Base-by-base conservation (phyloP, 257 asterid genomes). In the Craterostigma plantagineum region DNA sequence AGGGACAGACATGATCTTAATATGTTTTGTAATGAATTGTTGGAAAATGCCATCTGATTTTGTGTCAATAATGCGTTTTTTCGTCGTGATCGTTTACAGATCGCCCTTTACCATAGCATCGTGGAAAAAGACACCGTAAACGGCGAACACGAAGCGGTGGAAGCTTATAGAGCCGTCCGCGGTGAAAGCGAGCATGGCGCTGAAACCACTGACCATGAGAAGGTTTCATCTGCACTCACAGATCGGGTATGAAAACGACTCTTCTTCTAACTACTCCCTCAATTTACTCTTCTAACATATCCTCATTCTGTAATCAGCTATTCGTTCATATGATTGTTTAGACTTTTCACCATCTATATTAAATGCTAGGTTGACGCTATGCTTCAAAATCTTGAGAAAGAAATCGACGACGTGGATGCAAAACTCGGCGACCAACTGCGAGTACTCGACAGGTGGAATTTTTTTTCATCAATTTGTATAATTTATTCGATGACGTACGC, bases 371-470 rank as follows among this genome's bases (percentile, higher is more conserved):
- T 85, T 59, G 93, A 72, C 63, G 61, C 72, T 48, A 85, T 85
- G 96, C 92, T 85, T 57, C 94, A 85, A 57, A 69, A 72, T 45
- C 91, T 85, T 56, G 94, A 85, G 71, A 77, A 80, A 67, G 93
- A 84, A 65, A 84, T 84, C 50, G 93, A 84, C 59, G 85, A 72
- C 11, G 96, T 85, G 38, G 93, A 85, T 72, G 85, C 90, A 5
- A 80, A 75, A 63, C 80, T 85, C 49, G 96, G 94, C 63, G 90
- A 85, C 54, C 85, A 63, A 17, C 80, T 92, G 93, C 74, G 81
- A 50, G 62, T 85, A 58, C 94, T 85, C 39, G 93, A 80, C 67
- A 77, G 92, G 96, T 84, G 67, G 35, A 38, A n/a, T 46, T 16
- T 16, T 16, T 18, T n/a, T 52, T 35, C 23, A 13, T 18, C 40